These are phyloP conservation scores for Flaveria brownii DNA, from an alignment of 129 eudicot species.

Conservation along the genomic window DNA sequence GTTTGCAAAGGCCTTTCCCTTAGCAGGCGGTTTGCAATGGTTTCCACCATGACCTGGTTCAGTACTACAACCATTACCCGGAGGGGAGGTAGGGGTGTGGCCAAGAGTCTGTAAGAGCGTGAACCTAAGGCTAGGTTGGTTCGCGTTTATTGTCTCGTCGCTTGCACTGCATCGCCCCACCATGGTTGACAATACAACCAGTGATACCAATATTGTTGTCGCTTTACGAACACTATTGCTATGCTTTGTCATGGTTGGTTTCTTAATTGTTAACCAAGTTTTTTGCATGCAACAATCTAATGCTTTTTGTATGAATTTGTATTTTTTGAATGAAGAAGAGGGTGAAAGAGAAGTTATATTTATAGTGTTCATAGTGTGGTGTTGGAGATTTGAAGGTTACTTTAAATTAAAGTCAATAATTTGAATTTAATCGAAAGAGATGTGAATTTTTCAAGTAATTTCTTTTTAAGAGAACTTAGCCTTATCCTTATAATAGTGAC, in stretches of 20 bases:
- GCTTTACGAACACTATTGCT: slow-evolving; percentile 5
- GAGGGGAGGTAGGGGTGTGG: slow-evolving; percentile 2
- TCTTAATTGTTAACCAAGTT: slow-evolving; percentile 10
- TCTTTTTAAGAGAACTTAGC: no score
- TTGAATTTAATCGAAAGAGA: neutral
- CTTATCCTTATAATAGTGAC: no score
- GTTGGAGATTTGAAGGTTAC: slow-evolving; percentile 4
- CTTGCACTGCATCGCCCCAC: slow-evolving; percentile 18
- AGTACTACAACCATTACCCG: slow-evolving; percentile 28
- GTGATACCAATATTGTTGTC: slow-evolving; percentile 11
- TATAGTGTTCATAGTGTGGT: neutral
- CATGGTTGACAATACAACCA: slow-evolving; percentile 20
- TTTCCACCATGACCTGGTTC: slow-evolving; percentile 11
- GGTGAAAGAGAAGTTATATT: slow-evolving; percentile 1
- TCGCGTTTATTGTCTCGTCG: neutral
- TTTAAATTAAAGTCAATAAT: slow-evolving; percentile 8
- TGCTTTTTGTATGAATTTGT: neutral
- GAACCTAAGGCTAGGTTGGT: neutral
- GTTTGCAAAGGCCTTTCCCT: slow-evolving; percentile 15
- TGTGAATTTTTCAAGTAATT: no score
- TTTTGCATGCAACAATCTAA: slow-evolving; percentile 13
- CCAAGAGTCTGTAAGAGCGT: slow-evolving; percentile 22
- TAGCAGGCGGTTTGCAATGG: neutral
- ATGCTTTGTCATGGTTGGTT: slow-evolving; percentile 28
- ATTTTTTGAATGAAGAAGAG: neutral